Base-by-base conservation (phyloP, 2,329 filamentous ascomycete genomes). In the Zymoseptoria brevis region DNA sequence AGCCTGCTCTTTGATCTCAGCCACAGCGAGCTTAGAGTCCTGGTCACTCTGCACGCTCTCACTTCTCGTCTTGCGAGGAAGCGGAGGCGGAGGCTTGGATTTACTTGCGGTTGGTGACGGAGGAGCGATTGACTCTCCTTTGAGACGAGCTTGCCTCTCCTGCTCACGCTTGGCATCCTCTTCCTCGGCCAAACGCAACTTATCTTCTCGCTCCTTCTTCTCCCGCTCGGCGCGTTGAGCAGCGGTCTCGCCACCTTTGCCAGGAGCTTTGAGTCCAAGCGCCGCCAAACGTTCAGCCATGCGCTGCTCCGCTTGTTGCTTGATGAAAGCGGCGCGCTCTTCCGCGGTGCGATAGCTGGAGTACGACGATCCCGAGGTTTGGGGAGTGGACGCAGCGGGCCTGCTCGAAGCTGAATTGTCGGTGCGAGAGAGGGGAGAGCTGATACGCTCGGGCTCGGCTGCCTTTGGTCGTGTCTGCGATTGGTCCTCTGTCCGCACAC, bases 251-350 rank as follows among this genome's bases (percentile, higher is more conserved):
- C 87, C 87, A 48, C 68, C 64, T 71, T 95, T 95, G 19, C 81
- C 80, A 5, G 89, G 87, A 29, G 90, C 86, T 73, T 90, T 96
- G 71, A 99, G 88, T 41, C 94, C 94, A 62, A 97, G 83, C 53
- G 93, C 93, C 61, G 94, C 94, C 69, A 99, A 83, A 61, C 94
- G 87, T 74, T 97, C 94, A 41, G 94, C 93, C 88, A 99, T 97
- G 60, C 93, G 89, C 72, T 93, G 90, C 73, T 97, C 92, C 8
- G 94, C 95, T 73, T 96, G 93, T 73, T 96, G 92, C 73, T 95
- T 96, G 71, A 97, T 96, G 70, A 95, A 96, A 4, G 93, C 91
- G 41, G 95, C 91, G 57, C 94, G 85, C 70, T 99, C 93, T 74
- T 97, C 92, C 0, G 92, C 88, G 0, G 92, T 96, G 75, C 89